Base-by-base conservation (phyloP, 257 asterid genomes). In the Leonotis leonurus region DNA sequence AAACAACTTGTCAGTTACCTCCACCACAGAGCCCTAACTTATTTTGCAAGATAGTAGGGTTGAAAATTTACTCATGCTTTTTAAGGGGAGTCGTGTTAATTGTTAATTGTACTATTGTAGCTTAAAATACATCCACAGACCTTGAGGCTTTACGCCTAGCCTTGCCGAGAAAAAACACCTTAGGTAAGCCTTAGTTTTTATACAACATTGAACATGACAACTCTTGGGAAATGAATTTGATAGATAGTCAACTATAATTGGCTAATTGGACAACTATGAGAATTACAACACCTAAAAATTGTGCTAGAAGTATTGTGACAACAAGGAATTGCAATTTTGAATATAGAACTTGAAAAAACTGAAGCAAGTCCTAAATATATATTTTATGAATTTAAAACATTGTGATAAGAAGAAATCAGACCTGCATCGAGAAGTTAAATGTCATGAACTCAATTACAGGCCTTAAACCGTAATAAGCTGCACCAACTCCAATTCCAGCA, bases 341-440 rank as follows among this genome's bases (percentile, higher is more conserved):
- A 30, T 17, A 17, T 56, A 50, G 50, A 36, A 56, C 25, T 60
- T 17, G 16, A 14, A 24, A 21, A 69, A 25, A 56, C 1, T 55
- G 41, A 58, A 45, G 29, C 58, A 68, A 33, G 8, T 33, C 6
- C 29, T 30, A 32, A 55, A 35, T 35, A 20, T 22, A 54, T 14
- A 60, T 16, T 14, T 25, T 25, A 30, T 8, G 44, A 46, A 49
- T 50, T 57, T 22, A 52, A 55, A 71, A 59, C 37, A 62, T 22
- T 39, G 18, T 27, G 40, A 21, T 5, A 30, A 44, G 16, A 54
- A 41, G 56, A 78, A 63, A 18, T 53, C 71, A 39, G 39, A 88
- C 96, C 96, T 88, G 96, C 96, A 88, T 80, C 18, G 96, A 77
- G 80, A 88, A 88, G 76, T 88, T 88, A 61, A 88, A 79, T 8